Conservation (phyloP, 257 asterid genomes). For the Ajuga chamaepitys region DNA sequence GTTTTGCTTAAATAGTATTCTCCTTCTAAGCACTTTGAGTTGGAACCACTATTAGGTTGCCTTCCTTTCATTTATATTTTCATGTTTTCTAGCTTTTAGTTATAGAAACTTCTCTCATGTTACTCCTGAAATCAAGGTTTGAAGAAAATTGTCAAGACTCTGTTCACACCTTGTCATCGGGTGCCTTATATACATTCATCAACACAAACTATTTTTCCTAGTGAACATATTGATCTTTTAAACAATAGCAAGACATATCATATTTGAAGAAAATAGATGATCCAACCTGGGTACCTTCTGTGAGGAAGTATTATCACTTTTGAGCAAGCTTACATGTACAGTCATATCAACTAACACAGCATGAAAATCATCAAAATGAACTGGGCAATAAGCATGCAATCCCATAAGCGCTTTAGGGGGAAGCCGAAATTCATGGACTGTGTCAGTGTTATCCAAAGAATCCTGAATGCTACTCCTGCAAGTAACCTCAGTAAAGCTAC, state of each 20-base stretch:
- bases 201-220: background rate
- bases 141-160: background rate
- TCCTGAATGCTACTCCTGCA: constrained; percentile 52
- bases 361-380: constrained; percentile 79
- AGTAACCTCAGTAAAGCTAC: background rate
- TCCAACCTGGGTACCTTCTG: constrained; percentile 68
- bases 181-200: background rate
- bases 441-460: constrained; percentile 60
- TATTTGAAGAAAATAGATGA: constrained; percentile 32
- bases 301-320: constrained; percentile 48
- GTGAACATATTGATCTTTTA: background rate
- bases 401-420: constrained; percentile 82
- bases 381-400: constrained; percentile 80
- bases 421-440: constrained; percentile 85
- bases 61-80: background rate
- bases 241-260: constrained; percentile 3
- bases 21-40: background rate
- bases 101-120: background rate
- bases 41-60: background rate
- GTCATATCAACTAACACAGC: constrained; percentile 74
- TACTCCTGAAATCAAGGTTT: background rate
- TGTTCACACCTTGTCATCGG: background rate
- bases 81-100: background rate
- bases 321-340: constrained; percentile 63
- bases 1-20: background rate